Evolutionary conservation across 2,329 filamentous ascomycete species (phyloP), one percentile per base, ranked within the genome.

Genomic region (Pyrenochaeta sp.): DNA sequence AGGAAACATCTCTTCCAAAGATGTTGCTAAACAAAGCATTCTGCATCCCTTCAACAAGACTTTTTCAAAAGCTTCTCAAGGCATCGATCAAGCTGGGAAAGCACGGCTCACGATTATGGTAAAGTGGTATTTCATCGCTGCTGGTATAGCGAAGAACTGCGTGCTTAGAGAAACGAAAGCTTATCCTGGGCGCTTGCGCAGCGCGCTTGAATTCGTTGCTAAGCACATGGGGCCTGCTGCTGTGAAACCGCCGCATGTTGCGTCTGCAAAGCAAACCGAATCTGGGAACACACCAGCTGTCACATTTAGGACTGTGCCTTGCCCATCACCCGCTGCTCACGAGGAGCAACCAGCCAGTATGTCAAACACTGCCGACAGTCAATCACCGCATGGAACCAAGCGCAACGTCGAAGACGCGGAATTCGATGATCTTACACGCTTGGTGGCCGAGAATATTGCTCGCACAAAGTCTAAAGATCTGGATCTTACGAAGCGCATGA

Each of bases 21-120:
- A 20, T 15, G 33, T 51, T 7, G 44, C 42, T 20, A 51, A 40
- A 15, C 49, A 59, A 29, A 42, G 53, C 27, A 27, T 61, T 11
- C 17, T 54, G 10, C 58, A 61, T 18, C 58, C 58, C 15, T 61
- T 61, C 37, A 54, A 52, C 37, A 61, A 59, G 11, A 51, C 11
- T 56, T 39, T 14, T 49, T 53, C 3, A 56, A 45, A 21, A 36
- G 21, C 23, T n/a, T 29, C 39, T 9, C n/a, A 20, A 4, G n/a
- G 23, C 11, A 35, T 49, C 14, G 46, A 46, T 3, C 36, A 44
- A 18, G 30, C 44, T 21, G 51, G 56, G 23, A 46, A 37, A 43
- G 45, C 49, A 7, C 41, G 44, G 14, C 35, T 54, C 1, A 49
- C 51, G 3, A 45, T 56, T 1, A 44, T 54, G 31, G 33, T 56